phyloP scores from a whole-genome alignment of 1,284 basidiomycete genomes.

The Uromyces viciae-fabae region DNA sequence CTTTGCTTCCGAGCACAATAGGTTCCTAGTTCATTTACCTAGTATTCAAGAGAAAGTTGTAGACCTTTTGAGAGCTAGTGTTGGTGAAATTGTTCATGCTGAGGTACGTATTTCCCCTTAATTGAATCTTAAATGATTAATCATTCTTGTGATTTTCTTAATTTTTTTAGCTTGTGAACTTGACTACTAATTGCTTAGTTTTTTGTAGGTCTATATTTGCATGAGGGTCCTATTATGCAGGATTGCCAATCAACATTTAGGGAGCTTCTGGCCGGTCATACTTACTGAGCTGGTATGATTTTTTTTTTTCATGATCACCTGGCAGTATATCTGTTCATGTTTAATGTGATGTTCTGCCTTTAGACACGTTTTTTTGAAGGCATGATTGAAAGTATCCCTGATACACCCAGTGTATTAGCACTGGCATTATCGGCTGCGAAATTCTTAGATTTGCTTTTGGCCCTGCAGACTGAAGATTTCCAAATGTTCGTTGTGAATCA shows the following conservation, averaged over 20 bases:
- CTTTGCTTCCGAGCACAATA: constrained; percentile 79
- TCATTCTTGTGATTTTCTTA: background rate
- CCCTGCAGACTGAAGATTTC: constrained; percentile 93
- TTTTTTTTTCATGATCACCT: background rate
- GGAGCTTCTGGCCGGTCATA: constrained; percentile 95
- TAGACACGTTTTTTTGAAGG: constrained; percentile 63
- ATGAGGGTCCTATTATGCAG: constrained; percentile 85
- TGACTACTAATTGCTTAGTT: background rate
- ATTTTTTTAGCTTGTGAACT: too few species aligned
- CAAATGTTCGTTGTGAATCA: constrained; percentile 95
- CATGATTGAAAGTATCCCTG: constrained; percentile 55
- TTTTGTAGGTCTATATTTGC: constrained; percentile 69
- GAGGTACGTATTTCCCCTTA: constrained; percentile 67
- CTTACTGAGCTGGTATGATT: constrained; percentile 77
- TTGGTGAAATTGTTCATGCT: constrained; percentile 79
- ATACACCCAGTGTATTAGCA: constrained; percentile 58
- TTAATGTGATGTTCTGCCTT: constrained; percentile 17
- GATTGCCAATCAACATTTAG: constrained; percentile 83
- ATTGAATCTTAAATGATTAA: constrained; percentile 11
- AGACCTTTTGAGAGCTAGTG: constrained; percentile 73
- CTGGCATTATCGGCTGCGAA: constrained; percentile 85
- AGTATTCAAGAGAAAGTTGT: constrained; percentile 94
- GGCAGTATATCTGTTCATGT: constrained; percentile 45
- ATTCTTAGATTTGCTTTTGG: constrained; percentile 83
- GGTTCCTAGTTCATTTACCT: constrained; percentile 82